Evolutionary conservation across 495 filamentous ascomycete genomes (phyloP).

Genomic region (Neurospora sp.): DNA sequence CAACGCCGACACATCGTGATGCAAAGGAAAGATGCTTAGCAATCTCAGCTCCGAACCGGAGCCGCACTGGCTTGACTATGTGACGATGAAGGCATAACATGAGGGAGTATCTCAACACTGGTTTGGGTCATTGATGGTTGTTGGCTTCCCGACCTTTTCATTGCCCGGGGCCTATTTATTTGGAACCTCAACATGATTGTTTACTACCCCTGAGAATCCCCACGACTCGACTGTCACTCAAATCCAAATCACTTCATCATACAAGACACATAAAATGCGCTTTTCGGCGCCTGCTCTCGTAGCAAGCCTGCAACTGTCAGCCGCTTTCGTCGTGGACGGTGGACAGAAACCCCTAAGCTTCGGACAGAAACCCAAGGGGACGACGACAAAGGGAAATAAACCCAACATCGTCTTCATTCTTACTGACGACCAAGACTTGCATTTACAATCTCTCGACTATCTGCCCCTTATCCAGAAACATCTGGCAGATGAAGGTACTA

Average conservation of each 20-base stretch:
- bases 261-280: conserved; percentile 5
- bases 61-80: not conserved
- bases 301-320: conserved; percentile 11
- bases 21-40: not conserved
- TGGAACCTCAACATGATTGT: not conserved
- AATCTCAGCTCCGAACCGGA: not conserved
- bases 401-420: conserved; percentile 57
- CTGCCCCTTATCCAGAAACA: conserved; percentile 44
- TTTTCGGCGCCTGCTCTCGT: conserved; percentile 6
- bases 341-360: not conserved
- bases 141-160: not conserved
- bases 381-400: not conserved
- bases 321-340: not conserved
- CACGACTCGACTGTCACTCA: not conserved
- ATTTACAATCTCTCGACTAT: conserved; percentile 49
- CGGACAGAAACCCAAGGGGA: conserved; percentile 3
- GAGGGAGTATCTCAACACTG: not conserved
- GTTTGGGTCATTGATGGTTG: not conserved
- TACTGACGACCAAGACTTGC: conserved; percentile 57
- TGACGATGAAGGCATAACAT: not conserved
- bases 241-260: not conserved
- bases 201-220: not conserved
- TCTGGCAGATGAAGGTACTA: conserved; percentile 43
- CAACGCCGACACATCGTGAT: not conserved
- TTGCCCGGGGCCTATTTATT: not conserved